Percentiles rank a stretch among this genome's conserved stretches.
Evolutionary conservation across 2,329 filamentous ascomycete genomes (phyloP).

Genomic region (Fonsecaea nubica): DNA sequence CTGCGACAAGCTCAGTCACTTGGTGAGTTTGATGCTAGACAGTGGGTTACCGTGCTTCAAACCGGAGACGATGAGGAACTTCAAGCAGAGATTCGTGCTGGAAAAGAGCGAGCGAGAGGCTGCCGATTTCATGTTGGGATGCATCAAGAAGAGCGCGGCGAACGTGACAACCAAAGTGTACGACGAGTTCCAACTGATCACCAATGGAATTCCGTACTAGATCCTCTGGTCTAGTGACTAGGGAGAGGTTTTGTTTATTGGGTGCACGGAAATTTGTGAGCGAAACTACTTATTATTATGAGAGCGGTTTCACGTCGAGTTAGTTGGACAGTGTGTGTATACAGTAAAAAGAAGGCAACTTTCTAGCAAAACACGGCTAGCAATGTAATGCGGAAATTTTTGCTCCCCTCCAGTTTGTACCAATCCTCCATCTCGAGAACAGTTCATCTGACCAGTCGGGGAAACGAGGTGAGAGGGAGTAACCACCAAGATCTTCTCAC

Average conservation of each 20-base stretch:
- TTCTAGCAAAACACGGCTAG: neutral
- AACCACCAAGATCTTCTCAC: no score
- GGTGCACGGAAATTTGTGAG: neutral
- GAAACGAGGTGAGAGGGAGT: neutral
- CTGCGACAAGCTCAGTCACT: conserved; percentile 84
- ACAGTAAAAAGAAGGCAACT: conserved; percentile 8
- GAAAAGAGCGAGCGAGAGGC: conserved; percentile 92
- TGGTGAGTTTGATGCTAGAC: conserved; percentile 94
- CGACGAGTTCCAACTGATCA: conserved; percentile 96
- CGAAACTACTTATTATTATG: neutral
- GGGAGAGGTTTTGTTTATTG: conserved; percentile 1
- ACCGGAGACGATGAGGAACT: conserved; percentile 90
- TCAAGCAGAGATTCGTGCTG: conserved; percentile 88
- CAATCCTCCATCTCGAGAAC: neutral
- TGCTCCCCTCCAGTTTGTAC: neutral
- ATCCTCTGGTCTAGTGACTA: conserved; percentile 35
- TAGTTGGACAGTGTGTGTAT: neutral
- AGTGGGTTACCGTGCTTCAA: conserved; percentile 97
- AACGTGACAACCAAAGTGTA: conserved; percentile 94
- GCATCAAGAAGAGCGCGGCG: conserved; percentile 87
- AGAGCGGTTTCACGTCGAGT: neutral
- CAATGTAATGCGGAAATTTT: conserved; percentile 2
- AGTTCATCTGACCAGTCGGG: neutral
- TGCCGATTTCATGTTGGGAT: conserved; percentile 87
- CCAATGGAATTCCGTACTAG: conserved; percentile 94